phyloP scores from a whole-genome alignment of 2,329 filamentous ascomycete genomes.

The Colletotrichum nymphaeae region DNA sequence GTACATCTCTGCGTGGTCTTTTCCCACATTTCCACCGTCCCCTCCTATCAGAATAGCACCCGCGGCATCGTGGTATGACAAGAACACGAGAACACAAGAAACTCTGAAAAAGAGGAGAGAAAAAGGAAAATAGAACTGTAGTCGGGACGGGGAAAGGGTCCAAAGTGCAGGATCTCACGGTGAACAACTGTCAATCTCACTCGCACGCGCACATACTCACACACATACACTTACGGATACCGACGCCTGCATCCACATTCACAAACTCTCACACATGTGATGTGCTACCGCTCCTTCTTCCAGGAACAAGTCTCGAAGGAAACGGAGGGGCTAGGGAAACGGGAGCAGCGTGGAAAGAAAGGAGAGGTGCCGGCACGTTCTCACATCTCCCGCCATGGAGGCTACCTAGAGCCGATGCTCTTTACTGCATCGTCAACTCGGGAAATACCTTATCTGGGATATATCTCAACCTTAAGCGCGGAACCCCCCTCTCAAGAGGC shows the following conservation, averaged over 20 bases:
- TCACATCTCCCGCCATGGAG: background rate
- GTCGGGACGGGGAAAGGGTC: background rate
- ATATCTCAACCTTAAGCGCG: background rate
- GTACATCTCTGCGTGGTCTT: background rate
- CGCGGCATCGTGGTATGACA: background rate
- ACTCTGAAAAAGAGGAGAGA: background rate
- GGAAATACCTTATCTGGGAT: background rate
- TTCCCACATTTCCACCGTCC: background rate
- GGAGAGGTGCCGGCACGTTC: background rate
- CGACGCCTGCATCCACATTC: background rate
- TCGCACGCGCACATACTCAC: background rate
- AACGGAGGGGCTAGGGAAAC: background rate
- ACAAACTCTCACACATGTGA: background rate
- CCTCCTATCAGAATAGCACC: background rate
- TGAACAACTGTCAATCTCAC: conserved; percentile 11
- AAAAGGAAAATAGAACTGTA: background rate
- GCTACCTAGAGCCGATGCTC: background rate
- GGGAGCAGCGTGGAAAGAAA: background rate
- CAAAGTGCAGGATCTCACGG: conserved; percentile 33
- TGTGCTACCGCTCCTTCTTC: conserved; percentile 11
- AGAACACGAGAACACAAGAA: background rate
- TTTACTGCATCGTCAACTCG: background rate
- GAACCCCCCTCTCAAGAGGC: background rate
- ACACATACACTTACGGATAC: background rate
- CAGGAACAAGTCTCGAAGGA: conserved; percentile 6